These are phyloP conservation scores for Sporothrix mexicana DNA, from an alignment of 2,329 filamentous ascomycete genomes.

Conservation along the genomic window DNA sequence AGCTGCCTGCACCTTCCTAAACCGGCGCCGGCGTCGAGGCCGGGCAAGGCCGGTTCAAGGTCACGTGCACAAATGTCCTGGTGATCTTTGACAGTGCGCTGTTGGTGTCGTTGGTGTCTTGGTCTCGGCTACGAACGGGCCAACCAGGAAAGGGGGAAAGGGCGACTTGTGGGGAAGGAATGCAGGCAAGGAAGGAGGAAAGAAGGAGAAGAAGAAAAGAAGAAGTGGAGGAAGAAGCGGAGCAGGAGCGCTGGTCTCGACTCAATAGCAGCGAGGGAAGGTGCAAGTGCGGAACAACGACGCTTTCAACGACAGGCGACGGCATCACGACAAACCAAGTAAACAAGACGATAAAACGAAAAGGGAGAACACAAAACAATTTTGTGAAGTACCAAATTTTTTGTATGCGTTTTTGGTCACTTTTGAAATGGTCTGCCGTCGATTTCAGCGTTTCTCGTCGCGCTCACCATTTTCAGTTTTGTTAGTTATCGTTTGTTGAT, in stretches of 20 bases:
- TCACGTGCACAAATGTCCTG: conserved; percentile 17
- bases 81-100: not conserved
- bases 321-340: conserved; percentile 12
- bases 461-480: not conserved
- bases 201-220: not conserved
- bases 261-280: not conserved
- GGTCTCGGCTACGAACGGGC: conserved; percentile 27
- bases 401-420: not conserved
- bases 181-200: not conserved
- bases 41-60: conserved; percentile 22
- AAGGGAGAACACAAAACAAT: not conserved
- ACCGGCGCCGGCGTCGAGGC: not conserved
- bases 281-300: conserved; percentile 7
- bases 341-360: not conserved
- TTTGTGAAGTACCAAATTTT: not conserved
- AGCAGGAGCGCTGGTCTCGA: conserved; percentile 2
- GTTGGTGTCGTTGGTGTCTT: not conserved
- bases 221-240: conserved; percentile 12
- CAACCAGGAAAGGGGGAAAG: not conserved
- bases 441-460: too few relatives aligned
- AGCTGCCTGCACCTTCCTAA: conserved; percentile 18
- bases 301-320: not conserved
- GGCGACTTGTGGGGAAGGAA: not conserved
- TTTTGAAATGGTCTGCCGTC: not conserved
- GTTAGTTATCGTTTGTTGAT: not conserved